Evolutionary conservation across 768 basidiomycete genomes (phyloP).

Genomic region (Cystofilobasidium capitatum): DNA sequence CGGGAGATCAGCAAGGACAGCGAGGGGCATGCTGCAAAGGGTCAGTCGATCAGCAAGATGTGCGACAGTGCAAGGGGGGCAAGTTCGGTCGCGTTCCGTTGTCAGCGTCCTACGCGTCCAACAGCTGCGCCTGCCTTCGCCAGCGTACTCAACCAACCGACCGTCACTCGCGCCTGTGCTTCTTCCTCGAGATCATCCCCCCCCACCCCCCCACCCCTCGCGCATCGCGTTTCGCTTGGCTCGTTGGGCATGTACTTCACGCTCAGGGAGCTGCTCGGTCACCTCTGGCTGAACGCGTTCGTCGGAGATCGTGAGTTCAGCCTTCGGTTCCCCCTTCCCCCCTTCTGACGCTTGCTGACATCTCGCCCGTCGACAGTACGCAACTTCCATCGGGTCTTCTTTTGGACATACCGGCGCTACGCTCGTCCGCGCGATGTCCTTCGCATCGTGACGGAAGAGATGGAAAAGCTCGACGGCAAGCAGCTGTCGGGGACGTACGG

Average conservation of each 20-base stretch:
- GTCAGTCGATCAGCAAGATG: not conserved
- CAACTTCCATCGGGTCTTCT: constrained; percentile 64
- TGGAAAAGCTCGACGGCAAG: constrained; percentile 63
- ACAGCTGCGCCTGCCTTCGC: no score
- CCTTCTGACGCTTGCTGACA: not conserved
- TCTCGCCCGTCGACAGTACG: constrained; percentile 48
- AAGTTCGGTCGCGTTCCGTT: no score
- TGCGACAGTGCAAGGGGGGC: no score
- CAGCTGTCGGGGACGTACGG: constrained; percentile 79
- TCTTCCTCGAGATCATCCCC: no score
- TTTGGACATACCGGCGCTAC: constrained; percentile 75
- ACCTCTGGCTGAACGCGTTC: constrained; percentile 1
- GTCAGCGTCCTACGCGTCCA: no score
- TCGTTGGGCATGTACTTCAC: not conserved
- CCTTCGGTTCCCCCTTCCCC: not conserved
- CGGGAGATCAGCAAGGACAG: not conserved
- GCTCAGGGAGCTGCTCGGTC: not conserved
- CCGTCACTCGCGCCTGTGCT: no score
- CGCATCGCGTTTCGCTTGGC: no score
- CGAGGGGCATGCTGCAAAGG: not conserved
- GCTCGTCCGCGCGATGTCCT: constrained; percentile 66
- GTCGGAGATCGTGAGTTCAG: not conserved
- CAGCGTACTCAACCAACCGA: no score
- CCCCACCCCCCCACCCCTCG: no score
- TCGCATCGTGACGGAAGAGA: constrained; percentile 74